These are phyloP conservation scores for Luffa aegyptiaca DNA, from an alignment of 306 rosid genomes.

Conservation along the genomic window DNA sequence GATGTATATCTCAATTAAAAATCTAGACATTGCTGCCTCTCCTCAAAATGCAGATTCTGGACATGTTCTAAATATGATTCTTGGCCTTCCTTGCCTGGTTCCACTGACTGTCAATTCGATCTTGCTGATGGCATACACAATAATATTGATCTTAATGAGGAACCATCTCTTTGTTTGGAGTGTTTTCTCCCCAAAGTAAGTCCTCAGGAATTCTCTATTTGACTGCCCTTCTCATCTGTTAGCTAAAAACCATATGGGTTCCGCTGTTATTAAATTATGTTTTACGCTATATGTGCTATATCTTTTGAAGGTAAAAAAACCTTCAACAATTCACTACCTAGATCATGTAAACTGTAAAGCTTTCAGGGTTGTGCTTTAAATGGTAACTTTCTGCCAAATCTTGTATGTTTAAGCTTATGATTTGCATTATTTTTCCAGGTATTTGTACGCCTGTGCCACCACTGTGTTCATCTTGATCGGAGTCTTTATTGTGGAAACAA, in stretches of 20 bases:
- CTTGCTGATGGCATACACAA: conserved; percentile 55
- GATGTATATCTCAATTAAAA: conserved; percentile 58
- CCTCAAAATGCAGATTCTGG: conserved; percentile 36
- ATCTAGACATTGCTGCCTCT: conserved; percentile 18
- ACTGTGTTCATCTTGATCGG: conserved; percentile 57
- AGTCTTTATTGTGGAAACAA: conserved; percentile 42
- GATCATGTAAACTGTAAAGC: background rate
- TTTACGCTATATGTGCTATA: background rate
- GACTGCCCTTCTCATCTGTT: background rate
- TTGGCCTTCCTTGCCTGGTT: conserved; percentile 75
- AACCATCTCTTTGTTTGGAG: conserved; percentile 94
- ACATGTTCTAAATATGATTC: conserved; percentile 50
- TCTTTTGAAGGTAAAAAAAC: background rate
- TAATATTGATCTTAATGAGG: conserved; percentile 74
- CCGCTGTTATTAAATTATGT: background rate
- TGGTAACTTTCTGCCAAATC: background rate
- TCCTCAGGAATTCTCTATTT: background rate
- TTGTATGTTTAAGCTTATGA: conserved; percentile 2
- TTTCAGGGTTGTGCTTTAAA: background rate
- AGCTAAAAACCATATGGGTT: background rate
- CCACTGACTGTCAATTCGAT: conserved; percentile 65
- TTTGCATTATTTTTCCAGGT: conserved; percentile 36
- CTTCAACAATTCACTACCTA: background rate
- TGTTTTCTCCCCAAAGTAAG: conserved; percentile 95
- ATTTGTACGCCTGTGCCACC: conserved; percentile 62